Conservation (phyloP, 2,329 filamentous ascomycete genomes). For the Sphaerulina populicola region DNA sequence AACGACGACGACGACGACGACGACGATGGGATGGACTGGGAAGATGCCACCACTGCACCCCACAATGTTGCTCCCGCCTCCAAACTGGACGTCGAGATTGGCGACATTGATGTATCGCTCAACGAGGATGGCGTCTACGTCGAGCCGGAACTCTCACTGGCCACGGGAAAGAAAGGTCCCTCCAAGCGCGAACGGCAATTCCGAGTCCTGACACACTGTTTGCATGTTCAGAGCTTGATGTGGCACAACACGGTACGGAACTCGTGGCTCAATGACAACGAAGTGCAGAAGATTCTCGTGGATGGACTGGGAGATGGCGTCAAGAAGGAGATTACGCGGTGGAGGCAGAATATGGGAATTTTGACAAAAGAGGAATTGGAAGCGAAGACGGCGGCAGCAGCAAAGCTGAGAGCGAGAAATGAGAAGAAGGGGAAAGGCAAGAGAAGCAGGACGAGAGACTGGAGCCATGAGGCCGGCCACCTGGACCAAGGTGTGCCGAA, state of each 20-base stretch:
- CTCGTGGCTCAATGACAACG: constrained; percentile 68
- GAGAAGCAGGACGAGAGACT: constrained; percentile 52
- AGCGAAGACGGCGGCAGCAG: constrained; percentile 30
- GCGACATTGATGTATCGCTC: constrained; percentile 31
- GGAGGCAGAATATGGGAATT: constrained; percentile 61
- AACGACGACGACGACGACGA: not conserved
- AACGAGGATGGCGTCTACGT: constrained; percentile 36
- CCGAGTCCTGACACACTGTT: constrained; percentile 68
- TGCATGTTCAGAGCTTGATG: constrained; percentile 80
- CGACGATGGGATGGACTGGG: constrained; percentile 52
- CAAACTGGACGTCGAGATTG: constrained; percentile 25
- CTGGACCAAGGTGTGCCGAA: constrained; percentile 64
- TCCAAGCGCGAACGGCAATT: constrained; percentile 76
- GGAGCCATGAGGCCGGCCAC: constrained; percentile 60
- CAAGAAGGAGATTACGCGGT: constrained; percentile 65
- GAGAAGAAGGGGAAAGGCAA: constrained; percentile 36
- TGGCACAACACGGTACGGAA: constrained; percentile 87
- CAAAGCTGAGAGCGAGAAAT: constrained; percentile 36
- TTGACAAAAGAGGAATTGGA: constrained; percentile 33
- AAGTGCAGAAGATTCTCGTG: constrained; percentile 67
- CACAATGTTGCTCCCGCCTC: constrained; percentile 24
- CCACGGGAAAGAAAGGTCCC: constrained; percentile 63
- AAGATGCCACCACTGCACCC: constrained; percentile 39
- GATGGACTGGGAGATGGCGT: constrained; percentile 62
- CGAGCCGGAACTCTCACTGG: constrained; percentile 36